Evolutionary conservation across 2,329 filamentous ascomycete species (phyloP).

Genomic region (Fusarium buxicola): DNA sequence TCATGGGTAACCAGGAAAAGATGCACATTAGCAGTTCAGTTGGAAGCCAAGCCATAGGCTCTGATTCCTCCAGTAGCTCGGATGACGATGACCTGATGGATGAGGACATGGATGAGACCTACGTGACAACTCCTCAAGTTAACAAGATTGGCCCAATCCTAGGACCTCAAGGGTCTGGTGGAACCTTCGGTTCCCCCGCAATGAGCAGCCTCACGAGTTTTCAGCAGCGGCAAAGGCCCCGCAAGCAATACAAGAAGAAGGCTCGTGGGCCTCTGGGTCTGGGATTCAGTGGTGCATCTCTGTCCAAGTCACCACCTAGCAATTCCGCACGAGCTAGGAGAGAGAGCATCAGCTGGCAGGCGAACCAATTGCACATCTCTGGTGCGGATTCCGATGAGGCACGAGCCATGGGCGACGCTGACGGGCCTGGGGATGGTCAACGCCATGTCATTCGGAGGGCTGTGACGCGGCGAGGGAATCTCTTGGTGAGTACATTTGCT

Average conservation of each 20-base stretch:
- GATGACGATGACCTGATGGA: constrained; percentile 78
- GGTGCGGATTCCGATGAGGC: constrained; percentile 74
- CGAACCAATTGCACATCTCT: constrained; percentile 86
- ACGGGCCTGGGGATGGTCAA: constrained; percentile 66
- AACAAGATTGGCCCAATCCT: constrained; percentile 66
- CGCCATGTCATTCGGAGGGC: constrained; percentile 83
- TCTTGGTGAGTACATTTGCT: constrained; percentile 72
- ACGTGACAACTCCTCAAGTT: constrained; percentile 85
- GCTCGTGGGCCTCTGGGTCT: constrained; percentile 61
- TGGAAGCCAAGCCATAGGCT: constrained; percentile 79
- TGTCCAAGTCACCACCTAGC: constrained; percentile 81
- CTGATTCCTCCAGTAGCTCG: constrained; percentile 81
- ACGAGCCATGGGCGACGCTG: constrained; percentile 74
- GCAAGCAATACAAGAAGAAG: constrained; percentile 73
- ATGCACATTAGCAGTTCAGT: constrained; percentile 80
- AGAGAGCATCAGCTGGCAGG: constrained; percentile 91
- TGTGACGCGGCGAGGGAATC: constrained; percentile 88
- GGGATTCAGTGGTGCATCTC: constrained; percentile 60
- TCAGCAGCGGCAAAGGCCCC: constrained; percentile 78
- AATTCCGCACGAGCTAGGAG: constrained; percentile 68
- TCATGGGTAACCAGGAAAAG: constrained; percentile 76
- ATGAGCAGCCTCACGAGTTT: constrained; percentile 85
- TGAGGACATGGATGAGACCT: constrained; percentile 81
- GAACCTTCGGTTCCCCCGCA: constrained; percentile 76
- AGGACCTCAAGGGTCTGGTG: constrained; percentile 61